These are phyloP conservation scores for Trifolium fragiferum DNA, from an alignment of 306 rosid genomes.

Conservation along the genomic window DNA sequence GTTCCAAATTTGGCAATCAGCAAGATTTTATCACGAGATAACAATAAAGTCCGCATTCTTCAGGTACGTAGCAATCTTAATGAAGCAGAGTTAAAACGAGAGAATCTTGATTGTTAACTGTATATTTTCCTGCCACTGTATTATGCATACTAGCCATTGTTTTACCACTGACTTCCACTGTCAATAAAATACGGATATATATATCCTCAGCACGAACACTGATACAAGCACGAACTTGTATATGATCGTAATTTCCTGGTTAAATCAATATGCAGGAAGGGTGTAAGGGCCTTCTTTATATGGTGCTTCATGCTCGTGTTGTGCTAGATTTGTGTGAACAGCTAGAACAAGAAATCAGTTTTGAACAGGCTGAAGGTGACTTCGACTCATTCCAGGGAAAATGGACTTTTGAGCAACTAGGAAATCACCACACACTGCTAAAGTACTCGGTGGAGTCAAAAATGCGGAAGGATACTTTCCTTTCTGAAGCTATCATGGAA, in stretches of 20 bases:
- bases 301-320: slow-evolving; percentile 99
- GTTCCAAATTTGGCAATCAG: slow-evolving; percentile 98
- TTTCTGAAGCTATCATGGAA: slow-evolving; percentile 96
- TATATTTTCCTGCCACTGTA: slow-evolving; percentile 7
- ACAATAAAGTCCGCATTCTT: slow-evolving; percentile 93
- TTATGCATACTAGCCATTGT: slow-evolving; percentile 13
- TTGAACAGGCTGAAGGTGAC: slow-evolving; percentile 96
- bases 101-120: slow-evolving; percentile 25
- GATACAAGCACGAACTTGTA: slow-evolving; percentile 21
- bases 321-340: slow-evolving; percentile 84
- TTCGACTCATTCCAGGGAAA: slow-evolving; percentile 87
- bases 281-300: slow-evolving; percentile 92
- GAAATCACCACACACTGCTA: slow-evolving; percentile 87
- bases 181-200: neutral
- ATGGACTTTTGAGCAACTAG: slow-evolving; percentile 94
- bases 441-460: slow-evolving; percentile 95
- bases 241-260: neutral
- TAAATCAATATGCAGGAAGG: slow-evolving; percentile 74
- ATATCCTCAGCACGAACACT: slow-evolving; percentile 18
- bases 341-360: slow-evolving; percentile 84
- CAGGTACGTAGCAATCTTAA: slow-evolving; percentile 63
- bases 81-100: neutral
- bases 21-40: slow-evolving; percentile 84
- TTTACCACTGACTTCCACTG: slow-evolving; percentile 4
- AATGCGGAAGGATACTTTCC: slow-evolving; percentile 91